Evolutionary conservation across 2,329 filamentous ascomycete species (phyloP).

Genomic region (Pestalotiopsis sp.): DNA sequence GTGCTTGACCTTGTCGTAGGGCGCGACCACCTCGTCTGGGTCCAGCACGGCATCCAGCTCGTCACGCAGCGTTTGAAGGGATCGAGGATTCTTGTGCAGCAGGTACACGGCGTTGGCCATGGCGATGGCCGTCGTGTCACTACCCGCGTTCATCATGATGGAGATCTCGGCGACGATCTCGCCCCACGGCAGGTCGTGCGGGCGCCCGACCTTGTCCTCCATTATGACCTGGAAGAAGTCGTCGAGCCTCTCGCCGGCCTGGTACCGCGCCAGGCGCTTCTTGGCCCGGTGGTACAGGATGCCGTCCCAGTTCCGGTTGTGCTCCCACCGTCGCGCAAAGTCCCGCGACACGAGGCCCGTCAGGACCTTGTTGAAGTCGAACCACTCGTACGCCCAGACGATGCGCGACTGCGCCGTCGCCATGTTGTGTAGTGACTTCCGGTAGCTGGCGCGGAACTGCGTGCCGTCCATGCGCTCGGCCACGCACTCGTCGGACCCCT

Average conservation of each 20-base stretch:
- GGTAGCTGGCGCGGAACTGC: slow-evolving; percentile 46
- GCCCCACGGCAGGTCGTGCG: slow-evolving; percentile 53
- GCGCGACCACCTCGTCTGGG: slow-evolving; percentile 42
- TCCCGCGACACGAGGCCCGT: slow-evolving; percentile 45
- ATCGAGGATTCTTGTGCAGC: slow-evolving; percentile 48
- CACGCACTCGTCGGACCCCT: slow-evolving; percentile 45
- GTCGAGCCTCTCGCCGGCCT: slow-evolving; percentile 54
- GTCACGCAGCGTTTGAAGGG: slow-evolving; percentile 40
- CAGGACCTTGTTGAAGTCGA: slow-evolving; percentile 47
- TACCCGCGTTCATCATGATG: slow-evolving; percentile 56
- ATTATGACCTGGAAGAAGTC: slow-evolving; percentile 62
- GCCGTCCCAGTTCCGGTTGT: slow-evolving; percentile 46
- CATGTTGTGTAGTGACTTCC: slow-evolving; percentile 53
- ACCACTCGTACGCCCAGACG: slow-evolving; percentile 55
- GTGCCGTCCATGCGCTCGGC: slow-evolving; percentile 48
- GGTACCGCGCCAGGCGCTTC: slow-evolving; percentile 45
- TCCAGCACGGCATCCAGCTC: slow-evolving; percentile 49
- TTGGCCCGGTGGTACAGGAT: slow-evolving; percentile 49
- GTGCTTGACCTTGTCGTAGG: slow-evolving; percentile 53
- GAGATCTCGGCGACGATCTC: slow-evolving; percentile 59
- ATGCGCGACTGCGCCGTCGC: slow-evolving; percentile 52
- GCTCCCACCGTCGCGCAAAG: slow-evolving; percentile 40
- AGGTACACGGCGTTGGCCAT: slow-evolving; percentile 56
- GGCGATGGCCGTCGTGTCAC: slow-evolving; percentile 49
- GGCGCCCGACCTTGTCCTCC: slow-evolving; percentile 45